Base-by-base conservation (phyloP, 306 rosid species). In the Castanea crenata region DNA sequence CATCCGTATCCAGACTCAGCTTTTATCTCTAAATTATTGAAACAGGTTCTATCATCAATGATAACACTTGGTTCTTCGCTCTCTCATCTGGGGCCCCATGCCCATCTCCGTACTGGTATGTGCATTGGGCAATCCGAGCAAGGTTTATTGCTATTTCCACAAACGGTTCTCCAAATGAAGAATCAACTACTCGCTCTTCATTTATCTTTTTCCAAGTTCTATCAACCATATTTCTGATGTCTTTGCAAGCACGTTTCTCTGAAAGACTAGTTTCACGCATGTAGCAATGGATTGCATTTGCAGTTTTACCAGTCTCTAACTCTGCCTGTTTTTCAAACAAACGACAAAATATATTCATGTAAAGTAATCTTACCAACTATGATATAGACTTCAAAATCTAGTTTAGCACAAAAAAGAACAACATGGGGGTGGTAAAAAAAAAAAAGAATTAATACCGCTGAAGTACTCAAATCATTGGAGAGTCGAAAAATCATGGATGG, bases 381-480 rank as follows among this genome's bases (percentile, higher is more conserved):
- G 9, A 21, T 29, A 14, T 63, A 29, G 1, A 27, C 10, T 7
- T 63, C 6, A 13, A 29, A 29, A 63, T 29, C 11, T 32, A 58
- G 23, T 29, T 5, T 5, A 5, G 18, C 8, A 5, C 41, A 64
- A 16, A 1, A 29, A 2, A 27, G 21, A 65, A 23, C 20, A 44
- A 9, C 54, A 49, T 49, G 54, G 46, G 46, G 46, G 46, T 7
- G 10, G 8, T 5, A 35, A 35, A 35, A 34, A 34, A 34, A 35
- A 35, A 1, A 5, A 0, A 38, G 46, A 38, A 38, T 38, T 38
- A 38, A 38, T 75, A 88, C 90, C 89, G 14, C 62, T 0, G 87
- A 87, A 25, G 94, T 90, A 46, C 65, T 90, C 83, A 85, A 55
- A 79, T 92, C 97, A 46, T 92, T 90, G 77, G 80, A 81, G 16